Evolutionary conservation across 306 rosid species (phyloP).

Genomic region (Malus fusca): DNA sequence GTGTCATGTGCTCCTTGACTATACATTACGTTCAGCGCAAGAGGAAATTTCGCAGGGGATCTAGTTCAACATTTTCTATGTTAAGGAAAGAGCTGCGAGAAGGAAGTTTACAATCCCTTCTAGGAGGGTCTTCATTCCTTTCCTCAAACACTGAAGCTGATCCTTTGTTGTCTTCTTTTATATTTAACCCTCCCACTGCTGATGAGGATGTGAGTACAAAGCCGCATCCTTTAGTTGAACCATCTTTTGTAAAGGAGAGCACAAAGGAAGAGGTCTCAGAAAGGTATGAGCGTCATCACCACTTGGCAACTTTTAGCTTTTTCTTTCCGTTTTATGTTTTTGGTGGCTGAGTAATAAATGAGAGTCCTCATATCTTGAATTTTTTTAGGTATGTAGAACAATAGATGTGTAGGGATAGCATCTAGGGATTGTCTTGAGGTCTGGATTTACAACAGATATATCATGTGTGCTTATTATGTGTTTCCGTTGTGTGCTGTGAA

Average conservation of each 20-base stretch:
- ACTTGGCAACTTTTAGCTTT: too few species aligned
- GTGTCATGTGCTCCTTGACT: conserved; percentile 43
- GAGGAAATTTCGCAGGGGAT: conserved; percentile 62
- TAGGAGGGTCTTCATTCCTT: conserved; percentile 62
- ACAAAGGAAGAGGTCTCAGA: conserved; percentile 33
- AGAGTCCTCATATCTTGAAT: background rate
- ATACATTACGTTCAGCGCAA: conserved; percentile 70
- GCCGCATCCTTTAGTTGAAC: conserved; percentile 37
- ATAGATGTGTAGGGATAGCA: background rate
- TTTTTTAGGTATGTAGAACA: background rate
- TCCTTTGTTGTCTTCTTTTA: conserved; percentile 75
- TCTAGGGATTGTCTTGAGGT: background rate
- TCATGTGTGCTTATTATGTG: background rate
- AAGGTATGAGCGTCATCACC: conserved; percentile 27
- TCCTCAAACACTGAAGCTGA: conserved; percentile 68
- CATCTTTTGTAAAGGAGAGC: conserved; percentile 34
- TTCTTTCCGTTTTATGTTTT: background rate
- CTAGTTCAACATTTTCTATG: conserved; percentile 52
- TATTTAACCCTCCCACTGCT: conserved; percentile 42
- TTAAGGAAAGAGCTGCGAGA: conserved; percentile 79
- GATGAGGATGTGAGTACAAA: conserved; percentile 34
- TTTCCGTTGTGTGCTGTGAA: background rate
- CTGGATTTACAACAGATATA: background rate
- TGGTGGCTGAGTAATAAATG: background rate
- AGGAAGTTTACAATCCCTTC: conserved; percentile 68